These are phyloP conservation scores for Larix kaempferi DNA, from an alignment of 75 land plant genomes.

Conservation along the genomic window DNA sequence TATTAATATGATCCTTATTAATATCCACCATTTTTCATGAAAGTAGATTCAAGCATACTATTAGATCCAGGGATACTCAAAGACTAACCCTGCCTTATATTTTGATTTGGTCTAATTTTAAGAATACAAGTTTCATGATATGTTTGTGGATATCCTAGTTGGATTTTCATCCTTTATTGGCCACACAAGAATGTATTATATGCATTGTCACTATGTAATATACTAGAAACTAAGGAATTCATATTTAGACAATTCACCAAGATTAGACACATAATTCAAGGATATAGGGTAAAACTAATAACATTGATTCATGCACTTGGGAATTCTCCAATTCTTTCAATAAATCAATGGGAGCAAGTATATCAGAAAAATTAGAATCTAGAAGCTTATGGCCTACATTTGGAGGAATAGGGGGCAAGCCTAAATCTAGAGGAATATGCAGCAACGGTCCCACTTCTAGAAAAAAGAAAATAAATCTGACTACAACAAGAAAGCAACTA, in stretches of 20 bases:
- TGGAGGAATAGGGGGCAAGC: too few species aligned
- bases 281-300: slow-evolving; percentile 40
- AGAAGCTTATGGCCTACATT: too few species aligned
- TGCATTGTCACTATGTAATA: not conserved
- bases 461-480: too few species aligned
- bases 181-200: slow-evolving; percentile 18
- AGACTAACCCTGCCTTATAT: not conserved
- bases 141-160: not conserved
- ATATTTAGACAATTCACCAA: not conserved
- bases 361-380: too few species aligned
- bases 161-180: slow-evolving; percentile 1
- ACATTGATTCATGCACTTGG: slow-evolving; percentile 20
- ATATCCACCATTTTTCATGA: slow-evolving; percentile 1
- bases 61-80: not conserved
- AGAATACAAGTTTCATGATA: not conserved
- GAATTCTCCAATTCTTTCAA: not conserved
- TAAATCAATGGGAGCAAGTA: too few species aligned
- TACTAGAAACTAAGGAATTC: not conserved
- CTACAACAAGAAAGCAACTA: too few species aligned
- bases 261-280: slow-evolving; percentile 15
- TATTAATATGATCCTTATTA: slow-evolving; percentile 19
- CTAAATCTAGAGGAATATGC: too few species aligned
- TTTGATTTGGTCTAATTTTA: slow-evolving; percentile 10
- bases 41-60: slow-evolving; percentile 7
- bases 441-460: too few species aligned